Evolutionary conservation across 2,329 filamentous ascomycete genomes (phyloP), one percentile per base, ranked within the genome.

Genomic region (Xenosphaeropsis pyriputrescens): DNA sequence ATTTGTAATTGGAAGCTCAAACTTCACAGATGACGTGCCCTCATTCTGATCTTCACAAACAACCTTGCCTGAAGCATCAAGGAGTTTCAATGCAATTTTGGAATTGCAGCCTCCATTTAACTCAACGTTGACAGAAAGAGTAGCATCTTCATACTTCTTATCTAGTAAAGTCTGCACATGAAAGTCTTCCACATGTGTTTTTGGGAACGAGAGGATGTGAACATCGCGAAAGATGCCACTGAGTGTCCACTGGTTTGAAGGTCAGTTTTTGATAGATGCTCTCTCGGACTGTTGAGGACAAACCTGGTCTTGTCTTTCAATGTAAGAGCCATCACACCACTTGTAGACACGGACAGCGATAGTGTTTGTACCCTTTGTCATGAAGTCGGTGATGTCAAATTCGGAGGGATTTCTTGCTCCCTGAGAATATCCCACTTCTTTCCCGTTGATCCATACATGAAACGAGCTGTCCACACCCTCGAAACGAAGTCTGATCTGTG

Each of bases 401-500:
- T 75, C 71, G 5, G 67, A 62, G 2, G 71, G 65, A 44, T 74
- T 74, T 18, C 71, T 58, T 22, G 64, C 65, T 13, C 70, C 71
- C 46, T 75, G 70, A 18, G 63, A 65, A 47, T 74, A 75, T 7
- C 71, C 70, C 11, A 73, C 58, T 41, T 65, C 57, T 35, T 60
- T 57, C 1, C 68, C 68, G 45, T 75, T 75, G 3, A 75, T 51
- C 61, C 63, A 75, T 6, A 74, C 55, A 51, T 73, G 68, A 43
- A 68, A 75, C 0, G 69, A 63, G 40, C 65, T 66, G 43, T 74
- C 70, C 1, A 74, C 70, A 2, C 70, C 70, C 41, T 74, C 70
- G 39, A 74, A 74, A 19, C 70, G 56, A 9, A 75, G 50, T 14
- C 69, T 58, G 22, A 72, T 51, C 39, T 70, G 65, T 1, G 14